Evolutionary conservation across 495 filamentous ascomycete genomes (phyloP).

Genomic region (Recurvomyces mirabilis): DNA sequence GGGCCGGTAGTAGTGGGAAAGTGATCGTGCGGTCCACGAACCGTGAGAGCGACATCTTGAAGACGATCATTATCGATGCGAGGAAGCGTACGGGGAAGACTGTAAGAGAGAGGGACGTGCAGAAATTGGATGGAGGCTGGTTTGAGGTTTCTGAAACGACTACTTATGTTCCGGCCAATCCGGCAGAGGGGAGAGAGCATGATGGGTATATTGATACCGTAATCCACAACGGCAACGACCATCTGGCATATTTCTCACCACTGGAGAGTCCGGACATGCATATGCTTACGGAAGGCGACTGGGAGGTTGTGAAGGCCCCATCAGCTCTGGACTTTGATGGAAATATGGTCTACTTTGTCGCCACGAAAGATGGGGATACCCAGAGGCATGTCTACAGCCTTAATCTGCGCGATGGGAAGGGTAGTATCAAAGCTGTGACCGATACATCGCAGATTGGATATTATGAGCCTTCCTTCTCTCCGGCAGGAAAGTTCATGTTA

Average conservation of each 20-base stretch:
- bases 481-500: slow-evolving; percentile 66
- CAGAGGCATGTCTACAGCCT: slow-evolving; percentile 87
- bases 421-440: slow-evolving; percentile 55
- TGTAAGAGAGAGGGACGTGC: slow-evolving; percentile 65
- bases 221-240: slow-evolving; percentile 76
- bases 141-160: slow-evolving; percentile 88
- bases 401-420: slow-evolving; percentile 54
- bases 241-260: slow-evolving; percentile 90
- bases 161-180: slow-evolving; percentile 74
- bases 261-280: slow-evolving; percentile 68
- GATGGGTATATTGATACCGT: slow-evolving; percentile 92
- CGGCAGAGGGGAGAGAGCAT: slow-evolving; percentile 58
- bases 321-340: slow-evolving; percentile 75
- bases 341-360: slow-evolving; percentile 82
- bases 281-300: slow-evolving; percentile 76
- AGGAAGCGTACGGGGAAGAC: slow-evolving; percentile 56
- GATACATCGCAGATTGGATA: slow-evolving; percentile 70
- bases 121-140: slow-evolving; percentile 84
- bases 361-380: slow-evolving; percentile 75
- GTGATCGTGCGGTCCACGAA: slow-evolving; percentile 86
- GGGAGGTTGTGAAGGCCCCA: slow-evolving; percentile 86
- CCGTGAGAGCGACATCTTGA: slow-evolving; percentile 80
- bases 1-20: slow-evolving; percentile 63
- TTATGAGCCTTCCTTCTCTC: slow-evolving; percentile 77
- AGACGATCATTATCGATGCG: slow-evolving; percentile 80